Conservation (phyloP, 2,329 filamentous ascomycete genomes). For the Aspergillus cejpii region DNA sequence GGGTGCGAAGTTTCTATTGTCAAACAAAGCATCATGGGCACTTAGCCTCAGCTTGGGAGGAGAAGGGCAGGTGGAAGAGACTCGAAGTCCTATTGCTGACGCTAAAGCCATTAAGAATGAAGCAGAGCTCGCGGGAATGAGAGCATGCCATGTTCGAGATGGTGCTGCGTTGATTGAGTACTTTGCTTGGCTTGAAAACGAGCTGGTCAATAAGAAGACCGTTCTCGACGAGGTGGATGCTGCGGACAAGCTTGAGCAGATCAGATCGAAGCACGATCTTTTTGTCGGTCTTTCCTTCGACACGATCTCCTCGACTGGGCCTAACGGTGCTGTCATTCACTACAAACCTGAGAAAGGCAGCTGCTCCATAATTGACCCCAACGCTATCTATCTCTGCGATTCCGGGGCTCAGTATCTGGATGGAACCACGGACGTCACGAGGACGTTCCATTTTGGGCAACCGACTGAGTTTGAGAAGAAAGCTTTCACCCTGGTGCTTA, state of each 20-base stretch:
- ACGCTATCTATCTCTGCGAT: constrained; percentile 86
- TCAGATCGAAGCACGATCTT: constrained; percentile 54
- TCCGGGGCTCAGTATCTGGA: constrained; percentile 95
- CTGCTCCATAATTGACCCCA: constrained; percentile 77
- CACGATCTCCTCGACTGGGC: constrained; percentile 89
- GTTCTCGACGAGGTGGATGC: constrained; percentile 79
- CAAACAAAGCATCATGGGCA: constrained; percentile 88
- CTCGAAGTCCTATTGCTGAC: constrained; percentile 79
- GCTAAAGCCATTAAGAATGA: constrained; percentile 93
- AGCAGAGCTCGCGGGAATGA: constrained; percentile 84
- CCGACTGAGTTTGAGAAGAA: constrained; percentile 78
- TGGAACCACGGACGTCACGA: constrained; percentile 91
- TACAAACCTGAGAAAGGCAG: constrained; percentile 81
- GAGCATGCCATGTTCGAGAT: constrained; percentile 85
- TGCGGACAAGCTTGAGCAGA: constrained; percentile 78
- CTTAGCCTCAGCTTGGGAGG: constrained; percentile 79
- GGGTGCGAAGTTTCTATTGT: constrained; percentile 66
- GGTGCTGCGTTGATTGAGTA: constrained; percentile 85
- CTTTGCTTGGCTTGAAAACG: constrained; percentile 93
- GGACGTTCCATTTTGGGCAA: constrained; percentile 84
- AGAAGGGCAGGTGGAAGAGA: constrained; percentile 75
- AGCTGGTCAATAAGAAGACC: constrained; percentile 66
- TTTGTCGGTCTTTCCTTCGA: constrained; percentile 90
- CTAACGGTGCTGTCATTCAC: constrained; percentile 91
- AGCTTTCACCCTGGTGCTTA: constrained; percentile 88